phyloP scores from a whole-genome alignment of 805 yeast species.

The Ogataea salicorniae region DNA sequence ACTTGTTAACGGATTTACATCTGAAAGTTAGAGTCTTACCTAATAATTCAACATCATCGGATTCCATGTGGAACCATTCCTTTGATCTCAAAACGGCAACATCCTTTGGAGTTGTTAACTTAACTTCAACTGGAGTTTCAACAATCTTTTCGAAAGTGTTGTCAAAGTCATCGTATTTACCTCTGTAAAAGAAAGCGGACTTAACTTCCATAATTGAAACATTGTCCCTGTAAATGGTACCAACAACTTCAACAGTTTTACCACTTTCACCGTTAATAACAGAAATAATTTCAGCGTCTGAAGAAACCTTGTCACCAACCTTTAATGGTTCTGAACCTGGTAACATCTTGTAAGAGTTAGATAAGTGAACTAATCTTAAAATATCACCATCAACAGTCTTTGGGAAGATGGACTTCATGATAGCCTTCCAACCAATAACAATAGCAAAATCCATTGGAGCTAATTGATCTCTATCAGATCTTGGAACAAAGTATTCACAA shows the following conservation, averaged over 20 bases:
- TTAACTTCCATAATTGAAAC: constrained; percentile 87
- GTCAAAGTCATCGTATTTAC: constrained; percentile 78
- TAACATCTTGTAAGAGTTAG: constrained; percentile 88
- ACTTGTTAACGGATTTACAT: constrained; percentile 77
- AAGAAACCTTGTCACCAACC: constrained; percentile 79
- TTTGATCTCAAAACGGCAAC: constrained; percentile 89
- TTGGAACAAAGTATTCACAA: constrained; percentile 90
- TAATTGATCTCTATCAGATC: constrained; percentile 75
- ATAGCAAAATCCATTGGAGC: constrained; percentile 99
- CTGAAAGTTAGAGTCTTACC: constrained; percentile 83
- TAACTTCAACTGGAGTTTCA: constrained; percentile 83
- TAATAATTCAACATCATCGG: constrained; percentile 62
- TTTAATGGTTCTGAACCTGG: constrained; percentile 88
- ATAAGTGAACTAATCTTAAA: constrained; percentile 86
- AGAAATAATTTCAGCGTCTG: constrained; percentile 80
- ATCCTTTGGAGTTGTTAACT: constrained; percentile 72
- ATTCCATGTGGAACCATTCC: constrained; percentile 93
- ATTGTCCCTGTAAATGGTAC: constrained; percentile 73
- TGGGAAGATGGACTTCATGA: constrained; percentile 98
- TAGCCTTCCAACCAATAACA: constrained; percentile 97
- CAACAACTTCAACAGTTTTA: constrained; percentile 92
- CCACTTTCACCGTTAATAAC: constrained; percentile 91
- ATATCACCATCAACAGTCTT: constrained; percentile 93
- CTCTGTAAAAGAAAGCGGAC: constrained; percentile 95
- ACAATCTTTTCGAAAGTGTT: constrained; percentile 85